These are phyloP conservation scores for Erodium maritimum DNA, from an alignment of 345 rosid genomes.

Conservation along the genomic window DNA sequence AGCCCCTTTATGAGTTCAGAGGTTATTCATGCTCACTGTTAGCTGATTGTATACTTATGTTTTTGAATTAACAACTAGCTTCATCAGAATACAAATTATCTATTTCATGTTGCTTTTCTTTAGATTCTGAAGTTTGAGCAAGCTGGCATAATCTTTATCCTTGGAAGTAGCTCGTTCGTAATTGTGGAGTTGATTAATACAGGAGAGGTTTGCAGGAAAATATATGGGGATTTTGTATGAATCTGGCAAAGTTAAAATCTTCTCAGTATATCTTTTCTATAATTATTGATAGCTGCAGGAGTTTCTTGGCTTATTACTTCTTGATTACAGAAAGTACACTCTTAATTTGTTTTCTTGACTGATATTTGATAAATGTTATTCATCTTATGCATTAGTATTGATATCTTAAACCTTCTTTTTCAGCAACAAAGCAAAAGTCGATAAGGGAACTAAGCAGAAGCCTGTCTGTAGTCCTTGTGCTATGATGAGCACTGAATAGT, in stretches of 20 bases:
- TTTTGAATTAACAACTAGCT: neutral
- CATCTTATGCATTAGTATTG: slow-evolving; percentile 8
- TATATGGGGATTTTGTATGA: slow-evolving; percentile 6
- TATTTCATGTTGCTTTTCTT: slow-evolving; percentile 1
- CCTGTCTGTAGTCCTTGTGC: neutral
- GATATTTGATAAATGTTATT: slow-evolving; percentile 7
- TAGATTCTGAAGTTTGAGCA: slow-evolving; percentile 25
- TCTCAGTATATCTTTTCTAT: neutral
- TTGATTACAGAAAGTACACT: slow-evolving; percentile 11
- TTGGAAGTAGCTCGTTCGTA: slow-evolving; percentile 6
- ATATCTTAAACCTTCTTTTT: slow-evolving; percentile 5
- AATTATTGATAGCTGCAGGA: slow-evolving; percentile 3
- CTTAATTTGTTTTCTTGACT: slow-evolving; percentile 13
- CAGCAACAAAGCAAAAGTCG: neutral
- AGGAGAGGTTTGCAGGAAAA: slow-evolving; percentile 1
- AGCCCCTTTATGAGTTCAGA: neutral
- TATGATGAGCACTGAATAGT: slow-evolving; percentile 2
- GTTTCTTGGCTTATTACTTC: neutral
- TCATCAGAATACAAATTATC: neutral
- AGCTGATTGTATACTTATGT: neutral
- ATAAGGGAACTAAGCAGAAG: slow-evolving; percentile 4
- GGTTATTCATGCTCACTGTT: neutral
- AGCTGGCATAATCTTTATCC: slow-evolving; percentile 6
- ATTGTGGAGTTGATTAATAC: slow-evolving; percentile 3
- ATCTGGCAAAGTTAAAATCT: slow-evolving; percentile 8